Evolutionary conservation across 2,329 filamentous ascomycete species (phyloP).

Genomic region (Fusarium sambucinum): DNA sequence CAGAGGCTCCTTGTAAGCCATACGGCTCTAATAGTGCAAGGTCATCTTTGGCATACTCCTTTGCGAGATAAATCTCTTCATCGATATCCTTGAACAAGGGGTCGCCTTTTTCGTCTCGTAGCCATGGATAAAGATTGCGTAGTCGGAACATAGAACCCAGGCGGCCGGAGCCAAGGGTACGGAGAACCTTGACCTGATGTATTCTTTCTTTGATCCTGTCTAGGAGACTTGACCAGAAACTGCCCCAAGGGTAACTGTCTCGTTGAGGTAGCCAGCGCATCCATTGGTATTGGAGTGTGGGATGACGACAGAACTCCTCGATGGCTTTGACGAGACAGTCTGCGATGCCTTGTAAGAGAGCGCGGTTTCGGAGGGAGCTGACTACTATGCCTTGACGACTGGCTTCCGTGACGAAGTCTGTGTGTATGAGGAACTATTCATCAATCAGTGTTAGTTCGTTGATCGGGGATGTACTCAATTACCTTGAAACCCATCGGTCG

Average conservation of each 20-base stretch:
- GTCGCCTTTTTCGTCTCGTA: slow-evolving; percentile 25
- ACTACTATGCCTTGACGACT: slow-evolving; percentile 58
- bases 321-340: slow-evolving; percentile 56
- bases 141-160: slow-evolving; percentile 24
- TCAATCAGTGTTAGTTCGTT: neutral
- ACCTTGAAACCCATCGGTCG: slow-evolving; percentile 58
- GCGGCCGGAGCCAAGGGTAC: slow-evolving; percentile 1
- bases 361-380: slow-evolving; percentile 55
- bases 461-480: neutral
- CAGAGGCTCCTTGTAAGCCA: slow-evolving; percentile 9
- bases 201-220: slow-evolving; percentile 43
- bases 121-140: slow-evolving; percentile 13
- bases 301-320: slow-evolving; percentile 54
- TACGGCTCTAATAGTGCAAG: slow-evolving; percentile 12
- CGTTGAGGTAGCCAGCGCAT: slow-evolving; percentile 58
- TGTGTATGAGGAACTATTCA: slow-evolving; percentile 60
- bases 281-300: slow-evolving; percentile 58
- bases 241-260: slow-evolving; percentile 39
- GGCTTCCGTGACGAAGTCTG: slow-evolving; percentile 62
- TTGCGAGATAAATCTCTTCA: slow-evolving; percentile 36
- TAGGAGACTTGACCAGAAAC: slow-evolving; percentile 47
- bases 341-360: slow-evolving; percentile 53
- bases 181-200: slow-evolving; percentile 14
- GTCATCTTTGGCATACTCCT: slow-evolving; percentile 24
- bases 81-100: slow-evolving; percentile 35